Conservation (phyloP, 345 rosid species). For the Gossypium ekmanianum region DNA sequence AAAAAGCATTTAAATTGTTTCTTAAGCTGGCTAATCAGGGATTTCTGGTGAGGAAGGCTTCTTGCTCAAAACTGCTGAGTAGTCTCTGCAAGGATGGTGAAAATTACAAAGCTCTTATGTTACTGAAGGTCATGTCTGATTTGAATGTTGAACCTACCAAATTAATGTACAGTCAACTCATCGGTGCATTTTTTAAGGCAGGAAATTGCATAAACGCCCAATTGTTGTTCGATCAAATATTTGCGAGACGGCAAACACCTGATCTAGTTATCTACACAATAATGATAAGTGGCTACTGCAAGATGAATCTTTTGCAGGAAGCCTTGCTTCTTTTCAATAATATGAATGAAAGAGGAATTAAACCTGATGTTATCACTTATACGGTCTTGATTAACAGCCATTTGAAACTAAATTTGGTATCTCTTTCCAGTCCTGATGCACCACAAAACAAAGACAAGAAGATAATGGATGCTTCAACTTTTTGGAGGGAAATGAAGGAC, state of each 20-base stretch:
- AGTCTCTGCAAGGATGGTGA: conserved; percentile 45
- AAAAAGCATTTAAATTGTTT: conserved; percentile 44
- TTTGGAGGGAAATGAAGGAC: conserved; percentile 39
- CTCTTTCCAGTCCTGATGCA: conserved; percentile 11
- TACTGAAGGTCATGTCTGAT: conserved; percentile 41
- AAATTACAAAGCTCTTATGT: conserved; percentile 29
- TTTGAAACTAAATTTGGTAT: conserved; percentile 24
- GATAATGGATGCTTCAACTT: conserved; percentile 21
- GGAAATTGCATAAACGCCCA: conserved; percentile 41
- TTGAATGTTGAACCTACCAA: conserved; percentile 37
- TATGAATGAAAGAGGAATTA: conserved; percentile 59
- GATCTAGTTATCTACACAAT: conserved; percentile 52
- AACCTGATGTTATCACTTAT: conserved; percentile 54
- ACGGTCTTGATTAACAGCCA: conserved; percentile 56
- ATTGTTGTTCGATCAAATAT: conserved; percentile 33
- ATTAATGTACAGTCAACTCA: conserved; percentile 44
- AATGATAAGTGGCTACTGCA: conserved; percentile 66
- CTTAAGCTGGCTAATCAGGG: conserved; percentile 28
- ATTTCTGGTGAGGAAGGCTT: conserved; percentile 30
- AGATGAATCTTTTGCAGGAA: conserved; percentile 33
- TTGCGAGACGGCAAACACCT: conserved; percentile 37
- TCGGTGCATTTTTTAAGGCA: conserved; percentile 39
- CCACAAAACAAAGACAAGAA: conserved; percentile 18
- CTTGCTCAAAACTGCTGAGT: conserved; percentile 45
- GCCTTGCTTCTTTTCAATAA: conserved; percentile 42